Evolutionary conservation across 140 eudicot genomes (phyloP).

Genomic region (Stevia rebaudiana): DNA sequence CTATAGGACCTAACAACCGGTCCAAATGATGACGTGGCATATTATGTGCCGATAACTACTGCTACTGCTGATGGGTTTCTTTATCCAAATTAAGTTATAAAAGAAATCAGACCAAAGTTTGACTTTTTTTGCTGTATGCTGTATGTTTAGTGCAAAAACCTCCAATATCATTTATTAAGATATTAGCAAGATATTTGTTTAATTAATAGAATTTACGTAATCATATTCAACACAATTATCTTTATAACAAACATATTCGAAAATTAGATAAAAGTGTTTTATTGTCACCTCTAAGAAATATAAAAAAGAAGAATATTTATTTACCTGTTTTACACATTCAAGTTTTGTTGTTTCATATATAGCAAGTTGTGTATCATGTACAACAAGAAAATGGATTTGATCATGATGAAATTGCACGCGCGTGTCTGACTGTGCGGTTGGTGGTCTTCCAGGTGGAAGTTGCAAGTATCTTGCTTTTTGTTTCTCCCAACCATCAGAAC

Average conservation of each 20-base stretch:
- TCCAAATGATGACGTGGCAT: too few species aligned
- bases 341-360: slow-evolving; percentile 74
- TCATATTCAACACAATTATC: not conserved
- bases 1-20: too few species aligned
- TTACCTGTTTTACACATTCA: slow-evolving; percentile 81
- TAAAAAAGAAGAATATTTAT: not conserved
- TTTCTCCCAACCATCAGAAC: slow-evolving; percentile 88
- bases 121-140: too few species aligned
- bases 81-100: too few species aligned
- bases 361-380: slow-evolving; percentile 89
- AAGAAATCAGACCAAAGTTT: too few species aligned
- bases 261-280: not conserved
- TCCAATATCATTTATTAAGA: too few species aligned
- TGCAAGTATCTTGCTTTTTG: slow-evolving; percentile 59
- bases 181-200: not conserved
- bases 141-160: too few species aligned
- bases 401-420: slow-evolving; percentile 97
- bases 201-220: not conserved
- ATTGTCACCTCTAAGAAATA: too few species aligned
- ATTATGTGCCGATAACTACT: too few species aligned
- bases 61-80: too few species aligned
- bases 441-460: slow-evolving; percentile 67
- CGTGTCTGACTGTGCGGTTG: slow-evolving; percentile 64
- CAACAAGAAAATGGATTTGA: slow-evolving; percentile 81
- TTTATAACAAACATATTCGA: not conserved